Conservation (phyloP, 2,329 filamentous ascomycete species). For the Talaromyces sp. region DNA sequence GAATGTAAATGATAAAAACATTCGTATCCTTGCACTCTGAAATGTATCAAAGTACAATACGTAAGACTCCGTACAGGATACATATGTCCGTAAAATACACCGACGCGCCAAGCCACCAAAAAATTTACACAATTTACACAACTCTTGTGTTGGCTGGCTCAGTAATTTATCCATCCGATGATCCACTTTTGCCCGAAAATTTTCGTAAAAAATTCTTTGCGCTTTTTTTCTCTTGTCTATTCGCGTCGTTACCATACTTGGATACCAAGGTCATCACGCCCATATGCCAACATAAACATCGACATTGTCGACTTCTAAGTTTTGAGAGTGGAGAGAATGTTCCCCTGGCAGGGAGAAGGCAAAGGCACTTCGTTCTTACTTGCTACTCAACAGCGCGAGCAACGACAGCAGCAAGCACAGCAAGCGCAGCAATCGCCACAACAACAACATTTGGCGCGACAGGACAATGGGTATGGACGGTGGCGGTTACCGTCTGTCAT, state of each 20-base stretch:
- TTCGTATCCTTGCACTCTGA: neutral
- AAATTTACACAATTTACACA: slow-evolving; percentile 8
- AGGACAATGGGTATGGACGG: slow-evolving; percentile 3
- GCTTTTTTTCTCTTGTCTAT: neutral
- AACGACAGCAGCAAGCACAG: slow-evolving; percentile 19
- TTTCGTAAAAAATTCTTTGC: slow-evolving; percentile 2
- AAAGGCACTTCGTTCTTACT: neutral
- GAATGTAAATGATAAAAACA: neutral
- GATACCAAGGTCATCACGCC: neutral
- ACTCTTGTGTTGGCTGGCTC: neutral
- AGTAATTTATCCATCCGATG: neutral
- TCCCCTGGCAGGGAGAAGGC: slow-evolving; percentile 20
- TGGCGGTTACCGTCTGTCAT: slow-evolving; percentile 15
- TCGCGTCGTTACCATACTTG: neutral
- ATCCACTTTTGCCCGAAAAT: neutral
- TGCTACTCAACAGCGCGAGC: slow-evolving; percentile 18
- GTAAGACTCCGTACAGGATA: neutral
- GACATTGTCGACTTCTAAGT: neutral
- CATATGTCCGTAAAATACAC: neutral
- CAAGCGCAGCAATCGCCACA: slow-evolving; percentile 10
- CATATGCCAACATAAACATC: neutral
- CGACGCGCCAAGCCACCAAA: neutral
- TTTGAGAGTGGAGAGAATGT: slow-evolving; percentile 5
- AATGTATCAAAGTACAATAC: neutral
- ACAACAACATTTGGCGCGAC: slow-evolving; percentile 20